Base-by-base conservation (phyloP, 2,329 filamentous ascomycete species). In the Ceratocystis alfenasii region DNA sequence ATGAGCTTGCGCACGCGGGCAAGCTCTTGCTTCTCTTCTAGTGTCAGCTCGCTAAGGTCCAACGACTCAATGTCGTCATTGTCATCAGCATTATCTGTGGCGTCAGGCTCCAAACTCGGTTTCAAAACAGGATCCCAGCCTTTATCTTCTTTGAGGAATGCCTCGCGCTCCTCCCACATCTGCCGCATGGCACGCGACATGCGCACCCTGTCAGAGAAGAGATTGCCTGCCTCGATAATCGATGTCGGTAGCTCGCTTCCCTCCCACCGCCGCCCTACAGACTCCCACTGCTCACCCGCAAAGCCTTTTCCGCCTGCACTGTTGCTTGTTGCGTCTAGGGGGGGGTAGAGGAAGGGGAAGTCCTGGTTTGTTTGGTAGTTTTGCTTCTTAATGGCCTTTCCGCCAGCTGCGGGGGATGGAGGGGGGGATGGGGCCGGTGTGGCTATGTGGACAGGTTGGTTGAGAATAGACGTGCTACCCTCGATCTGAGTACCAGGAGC, bases 281-380 rank as follows among this genome's bases (percentile, higher is more conserved):
- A 78, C 20, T 83, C 76, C 70, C 93, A 88, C 73, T 96, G 90
- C 57, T 92, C 76, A 53, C 89, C 88, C 5, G 91, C 89, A 22
- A 82, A 83, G 12, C 92, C 92, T 73, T 95, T 96, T 0, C 93
- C 93, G 63, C 94, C 93, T 46, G 93, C 86, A 70, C 87, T 89
- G 73, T 95, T 96, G 75, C 91, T 96, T 28, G 85, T 87, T 68
- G 87, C 87, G 75, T 96, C 93, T 20, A 96, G 78, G 1, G 94
- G 94, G 1, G 94, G 94, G 71, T 99, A 99, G 77, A 99, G 86
- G 73, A 99, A 97, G 0, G 94, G 94, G 70, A 99, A 97, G 73
- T 96, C 94, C 71, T 99, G 94, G 72, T 99, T 99, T 0, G 94
- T 99, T 74, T 99, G 94, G 72, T 99, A 99, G 71, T 97, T 99